phyloP scores from a whole-genome alignment of 2,329 filamentous ascomycete species.

The Coniochaeta sp. region DNA sequence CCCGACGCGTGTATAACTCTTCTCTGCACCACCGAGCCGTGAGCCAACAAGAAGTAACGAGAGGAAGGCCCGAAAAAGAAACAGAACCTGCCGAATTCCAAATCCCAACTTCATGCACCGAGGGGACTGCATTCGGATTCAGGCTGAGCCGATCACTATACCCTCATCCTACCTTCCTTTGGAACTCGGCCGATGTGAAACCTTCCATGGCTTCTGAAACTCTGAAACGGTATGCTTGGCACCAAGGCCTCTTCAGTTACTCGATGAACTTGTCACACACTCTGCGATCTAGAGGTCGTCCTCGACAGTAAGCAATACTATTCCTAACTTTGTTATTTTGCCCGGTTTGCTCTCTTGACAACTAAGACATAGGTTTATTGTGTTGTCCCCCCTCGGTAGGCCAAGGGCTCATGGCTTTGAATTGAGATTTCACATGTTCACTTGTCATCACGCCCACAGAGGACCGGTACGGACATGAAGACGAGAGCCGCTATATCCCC shows the following conservation, averaged over 20 bases:
- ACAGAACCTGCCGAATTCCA: too few relatives aligned
- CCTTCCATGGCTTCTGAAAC: not conserved
- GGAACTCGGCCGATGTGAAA: not conserved
- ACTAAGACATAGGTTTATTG: not conserved
- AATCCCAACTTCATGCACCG: not conserved
- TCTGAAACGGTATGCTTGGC: not conserved
- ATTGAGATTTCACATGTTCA: not conserved
- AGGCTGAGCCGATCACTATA: not conserved
- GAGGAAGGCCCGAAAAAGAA: not conserved
- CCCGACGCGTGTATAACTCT: not conserved
- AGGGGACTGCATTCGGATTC: not conserved
- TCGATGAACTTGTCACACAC: not conserved
- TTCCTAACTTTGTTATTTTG: not conserved
- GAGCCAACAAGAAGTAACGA: not conserved
- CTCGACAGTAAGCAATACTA: not conserved
- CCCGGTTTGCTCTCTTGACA: not conserved
- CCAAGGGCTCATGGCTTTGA: not conserved
- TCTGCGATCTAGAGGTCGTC: not conserved
- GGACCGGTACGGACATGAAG: not conserved
- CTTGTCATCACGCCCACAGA: not conserved
- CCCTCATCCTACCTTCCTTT: not conserved
- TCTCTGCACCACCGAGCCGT: not conserved
- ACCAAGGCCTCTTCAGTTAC: not conserved
- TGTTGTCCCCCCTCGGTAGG: not conserved
- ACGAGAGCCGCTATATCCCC: not conserved